Evolutionary conservation across 139 green algal species (phyloP), one percentile per base, ranked within the genome.

Genomic region (Micractinium conductrix): DNA sequence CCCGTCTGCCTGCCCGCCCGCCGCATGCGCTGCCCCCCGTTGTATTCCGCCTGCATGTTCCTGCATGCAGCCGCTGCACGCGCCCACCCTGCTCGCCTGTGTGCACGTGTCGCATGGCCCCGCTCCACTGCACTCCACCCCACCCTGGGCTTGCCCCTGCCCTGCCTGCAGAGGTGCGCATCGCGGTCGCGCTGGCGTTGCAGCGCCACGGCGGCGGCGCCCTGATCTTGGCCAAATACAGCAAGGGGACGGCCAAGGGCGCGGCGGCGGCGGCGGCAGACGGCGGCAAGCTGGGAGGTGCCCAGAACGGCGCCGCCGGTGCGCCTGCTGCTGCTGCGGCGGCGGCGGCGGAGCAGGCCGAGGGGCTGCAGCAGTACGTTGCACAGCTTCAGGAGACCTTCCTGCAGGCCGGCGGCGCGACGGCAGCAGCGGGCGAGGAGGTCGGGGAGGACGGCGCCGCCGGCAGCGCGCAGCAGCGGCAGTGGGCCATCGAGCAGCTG

Each of bases 401-500:
- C 62, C 14, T 60, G 55, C 4, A 35, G 30, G 85, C 78, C 38
- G 43, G 43, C 37, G n/a, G 67, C 67, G 19, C 37, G 60, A 76
- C 78, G 17, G 65, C 44, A 38, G 74, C 42, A 33, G 65, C 26
- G n/a, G 70, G 55, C 14, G 35, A 74, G 26, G 79, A 65, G 24
- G 81, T 44, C 12, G 80, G 55, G 28, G 84, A 78, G 12, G 62
- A 43, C 28, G 89, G 79, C 4, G 73, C 55, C 37, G 72, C 75
- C 16, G 37, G 60, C 24, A 65, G 28, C 5, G n/a, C 75, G 60
- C 10, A 80, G 71, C 45, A 85, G 45, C 62, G 43, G 48, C 73
- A 82, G 35, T 85, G 80, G 83, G 81, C 82, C 14, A 35, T 95
- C 30, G 93, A 96, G 74, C 89, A 93, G 88, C 78, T 96, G 69